A percentile compares a stretch with the other conserved stretches of the same genome.
Conservation (phyloP, 208 protist species). For the Polymyxa betae region DNA sequence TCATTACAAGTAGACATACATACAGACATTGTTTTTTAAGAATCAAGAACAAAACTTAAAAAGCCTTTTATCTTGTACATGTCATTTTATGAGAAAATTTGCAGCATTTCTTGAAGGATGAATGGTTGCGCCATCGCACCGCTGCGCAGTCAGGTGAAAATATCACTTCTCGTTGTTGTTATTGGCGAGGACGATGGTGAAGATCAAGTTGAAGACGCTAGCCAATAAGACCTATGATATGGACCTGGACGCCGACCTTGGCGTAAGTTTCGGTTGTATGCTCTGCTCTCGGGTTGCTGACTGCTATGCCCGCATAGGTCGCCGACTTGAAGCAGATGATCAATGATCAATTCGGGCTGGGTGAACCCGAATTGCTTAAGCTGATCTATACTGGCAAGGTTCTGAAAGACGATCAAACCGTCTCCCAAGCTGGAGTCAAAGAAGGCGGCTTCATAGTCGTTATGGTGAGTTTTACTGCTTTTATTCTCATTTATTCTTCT, state of each 20-base stretch:
- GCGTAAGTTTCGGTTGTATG: neutral
- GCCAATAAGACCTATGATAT: constrained; percentile 42
- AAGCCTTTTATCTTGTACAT: too few relatives aligned
- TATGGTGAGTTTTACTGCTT: neutral
- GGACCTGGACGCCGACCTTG: neutral
- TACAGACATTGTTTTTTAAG: too few relatives aligned
- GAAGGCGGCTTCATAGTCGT: constrained; percentile 30
- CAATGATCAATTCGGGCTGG: neutral
- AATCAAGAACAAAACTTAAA: too few relatives aligned
- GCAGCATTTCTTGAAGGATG: too few relatives aligned
- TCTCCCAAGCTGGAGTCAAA: neutral
- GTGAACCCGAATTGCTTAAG: constrained; percentile 35
- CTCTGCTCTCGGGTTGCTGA: too few relatives aligned
- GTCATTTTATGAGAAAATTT: too few relatives aligned
- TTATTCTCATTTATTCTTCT: neutral
- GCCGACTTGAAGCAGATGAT: neutral
- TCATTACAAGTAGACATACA: too few relatives aligned
- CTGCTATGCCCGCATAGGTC: constrained; percentile 13
- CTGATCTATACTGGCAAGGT: constrained; percentile 42
- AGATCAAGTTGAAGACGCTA: constrained; percentile 50
- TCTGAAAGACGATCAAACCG: constrained; percentile 21
- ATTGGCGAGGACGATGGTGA: constrained; percentile 7
- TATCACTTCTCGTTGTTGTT: too few relatives aligned
- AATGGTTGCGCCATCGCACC: too few relatives aligned
- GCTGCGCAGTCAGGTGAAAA: too few relatives aligned